Base-by-base conservation (phyloP, 345 rosid species). In the Brassica rapa region DNA sequence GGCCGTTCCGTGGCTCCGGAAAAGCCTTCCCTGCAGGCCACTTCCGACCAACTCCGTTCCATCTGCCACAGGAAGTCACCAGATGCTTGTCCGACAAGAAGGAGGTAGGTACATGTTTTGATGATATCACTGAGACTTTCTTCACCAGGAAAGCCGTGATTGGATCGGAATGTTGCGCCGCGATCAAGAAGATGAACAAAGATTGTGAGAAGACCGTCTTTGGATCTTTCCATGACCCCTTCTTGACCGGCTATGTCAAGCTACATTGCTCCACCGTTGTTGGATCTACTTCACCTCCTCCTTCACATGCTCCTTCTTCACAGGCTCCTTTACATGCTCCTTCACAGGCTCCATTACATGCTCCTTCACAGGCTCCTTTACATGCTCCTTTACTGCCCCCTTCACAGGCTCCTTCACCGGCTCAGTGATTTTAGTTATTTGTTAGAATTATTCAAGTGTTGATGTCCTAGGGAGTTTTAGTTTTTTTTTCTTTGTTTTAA, bases 161-260 rank as follows among this genome's bases (percentile, higher is more conserved):
- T 61, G 78, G 64, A 33, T 1, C 8, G 0, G 70, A 79, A 15
- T 79, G 82, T 62, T 79, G 82, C 8, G 73, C 68, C 4, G 35
- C 73, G 7, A 73, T 79, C 24, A 7, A 4, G 8, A 79, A 79
- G 33, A 79, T 79, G 77, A 16, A 59, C 15, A 53, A 11, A 29
- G 81, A 78, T 10, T 78, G 81, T 46, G 73, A 78, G 8, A 78
- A 72, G 72, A 78, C 81, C 8, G 10, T 78, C 62, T 78, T 78
- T 78, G 77, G 81, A 66, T 35, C 77, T 1, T 78, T 1, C n/a
- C 81, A 66, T 12, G 66, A 59, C 62, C 67, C 73, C 67, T 57
- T 57, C 73, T 78, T 72, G 6, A 12, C 73, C 55, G 66, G 77
- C 29, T 0, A 57, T 2, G 77, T 78, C 33, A 78, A 78, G 62